Evolutionary conservation across 1,284 basidiomycete genomes (phyloP), one percentile per base, ranked within the genome.

Genomic region (Afroboletus lepidellus): DNA sequence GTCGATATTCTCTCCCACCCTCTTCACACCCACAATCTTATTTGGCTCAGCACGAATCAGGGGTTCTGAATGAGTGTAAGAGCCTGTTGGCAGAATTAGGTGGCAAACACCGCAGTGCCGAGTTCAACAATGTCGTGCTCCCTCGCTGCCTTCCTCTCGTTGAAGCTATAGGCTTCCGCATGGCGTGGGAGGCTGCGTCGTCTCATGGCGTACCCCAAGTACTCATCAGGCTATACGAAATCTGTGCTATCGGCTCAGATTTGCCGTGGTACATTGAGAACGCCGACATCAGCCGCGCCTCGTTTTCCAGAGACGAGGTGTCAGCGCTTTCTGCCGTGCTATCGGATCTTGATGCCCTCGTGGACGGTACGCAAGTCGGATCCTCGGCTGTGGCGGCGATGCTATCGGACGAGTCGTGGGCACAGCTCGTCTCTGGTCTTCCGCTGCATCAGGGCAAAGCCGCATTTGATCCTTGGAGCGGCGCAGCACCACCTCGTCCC

Each of bases 121-220:
- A 37, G 25, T 46, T 46, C 45, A 46, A 46, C 36, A 46, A 38
- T 18, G 34, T 46, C 34, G 36, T 46, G 7, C 45, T 46, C 30
- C 45, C 45, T n/a, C 45, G 36, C 34, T 37, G 34, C 18, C 34
- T 38, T 11, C 45, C 34, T 25, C 13, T 38, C 24, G 36, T 46
- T 8, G 45, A 47, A 23, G 34, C 46, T 9, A 47, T 47, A 3
- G 46, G 46, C 20, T 38, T 38, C 20, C 36, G 36, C 18, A 36
- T 47, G 46, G 46, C 46, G 29, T 47, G 36, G 36, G 34, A 38
- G 6, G 46, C 46, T 12, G 46, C 46, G 3, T 12, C 12, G 24
- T 38, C 36, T 4, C 15, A 30, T n/a, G 36, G 46, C 6, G 27
- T 39, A 1, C 46, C 34, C 15, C 13, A 20, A n/a, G 36, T 18